These are phyloP conservation scores for Citrullus amarus DNA, from an alignment of 306 rosid species.

Conservation along the genomic window DNA sequence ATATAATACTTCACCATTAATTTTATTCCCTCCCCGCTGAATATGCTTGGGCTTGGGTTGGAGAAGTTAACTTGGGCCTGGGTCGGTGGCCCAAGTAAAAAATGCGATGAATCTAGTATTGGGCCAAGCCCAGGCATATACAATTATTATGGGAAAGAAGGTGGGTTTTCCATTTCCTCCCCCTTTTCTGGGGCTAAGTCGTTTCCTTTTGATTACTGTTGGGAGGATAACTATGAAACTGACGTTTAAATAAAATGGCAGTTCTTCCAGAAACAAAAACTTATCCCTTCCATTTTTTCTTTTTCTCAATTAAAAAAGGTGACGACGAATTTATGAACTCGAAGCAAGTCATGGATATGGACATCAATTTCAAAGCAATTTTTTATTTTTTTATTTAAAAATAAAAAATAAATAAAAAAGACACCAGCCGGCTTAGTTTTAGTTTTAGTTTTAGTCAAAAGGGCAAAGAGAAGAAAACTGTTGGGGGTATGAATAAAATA, in stretches of 20 bases:
- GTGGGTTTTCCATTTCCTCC: too few relatives aligned
- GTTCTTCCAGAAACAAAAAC: background rate
- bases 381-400: too few relatives aligned
- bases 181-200: background rate
- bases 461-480: background rate
- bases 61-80: too few relatives aligned
- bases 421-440: background rate
- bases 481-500: background rate
- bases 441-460: background rate
- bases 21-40: too few relatives aligned
- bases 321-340: background rate
- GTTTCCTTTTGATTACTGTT: background rate
- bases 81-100: too few relatives aligned
- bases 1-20: too few relatives aligned
- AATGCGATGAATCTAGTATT: too few relatives aligned
- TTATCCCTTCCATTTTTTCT: background rate
- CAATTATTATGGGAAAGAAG: too few relatives aligned
- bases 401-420: background rate
- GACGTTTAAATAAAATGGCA: background rate
- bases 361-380: background rate
- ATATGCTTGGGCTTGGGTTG: too few relatives aligned
- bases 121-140: too few relatives aligned
- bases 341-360: background rate
- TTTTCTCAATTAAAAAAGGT: background rate
- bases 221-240: background rate